Evolutionary conservation across 2,329 filamentous ascomycete species (phyloP).

Genomic region (Fusarium penzigii): DNA sequence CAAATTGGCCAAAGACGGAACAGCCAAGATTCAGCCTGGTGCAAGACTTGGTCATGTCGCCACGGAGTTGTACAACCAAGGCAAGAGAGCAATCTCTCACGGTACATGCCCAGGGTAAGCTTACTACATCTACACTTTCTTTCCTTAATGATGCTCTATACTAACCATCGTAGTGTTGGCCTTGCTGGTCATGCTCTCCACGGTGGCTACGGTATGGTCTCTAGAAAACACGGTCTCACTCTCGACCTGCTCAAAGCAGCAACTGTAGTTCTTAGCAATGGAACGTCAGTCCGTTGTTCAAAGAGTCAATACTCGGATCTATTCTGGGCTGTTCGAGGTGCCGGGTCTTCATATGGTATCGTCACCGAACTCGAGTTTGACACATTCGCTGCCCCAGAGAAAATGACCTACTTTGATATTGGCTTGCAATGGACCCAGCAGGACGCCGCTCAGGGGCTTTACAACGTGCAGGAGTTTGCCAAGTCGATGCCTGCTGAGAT

Average conservation of each 20-base stretch:
- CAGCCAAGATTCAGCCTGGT: slow-evolving; percentile 41
- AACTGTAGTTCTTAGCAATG: slow-evolving; percentile 30
- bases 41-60: slow-evolving; percentile 52
- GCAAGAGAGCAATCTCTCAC: slow-evolving; percentile 46
- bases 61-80: slow-evolving; percentile 41
- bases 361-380: slow-evolving; percentile 33
- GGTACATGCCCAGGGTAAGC: slow-evolving; percentile 53
- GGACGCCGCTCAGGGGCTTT: slow-evolving; percentile 18
- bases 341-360: slow-evolving; percentile 34
- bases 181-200: slow-evolving; percentile 33
- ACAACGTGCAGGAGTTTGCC: slow-evolving; percentile 31
- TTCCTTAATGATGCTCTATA: background rate
- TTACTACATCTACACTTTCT: background rate
- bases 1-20: slow-evolving; percentile 22
- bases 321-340: slow-evolving; percentile 34
- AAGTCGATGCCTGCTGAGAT: slow-evolving; percentile 30
- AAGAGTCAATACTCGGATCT: slow-evolving; percentile 25
- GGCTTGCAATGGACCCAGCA: slow-evolving; percentile 23
- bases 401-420: slow-evolving; percentile 26
- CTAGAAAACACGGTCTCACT: slow-evolving; percentile 31
- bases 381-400: slow-evolving; percentile 23
- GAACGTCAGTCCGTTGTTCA: slow-evolving; percentile 29
- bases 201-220: slow-evolving; percentile 35
- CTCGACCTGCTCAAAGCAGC: slow-evolving; percentile 32
- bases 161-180: slow-evolving; percentile 27